These are phyloP conservation scores for Panus rudis DNA, from an alignment of 768 basidiomycete genomes.

Conservation along the genomic window DNA sequence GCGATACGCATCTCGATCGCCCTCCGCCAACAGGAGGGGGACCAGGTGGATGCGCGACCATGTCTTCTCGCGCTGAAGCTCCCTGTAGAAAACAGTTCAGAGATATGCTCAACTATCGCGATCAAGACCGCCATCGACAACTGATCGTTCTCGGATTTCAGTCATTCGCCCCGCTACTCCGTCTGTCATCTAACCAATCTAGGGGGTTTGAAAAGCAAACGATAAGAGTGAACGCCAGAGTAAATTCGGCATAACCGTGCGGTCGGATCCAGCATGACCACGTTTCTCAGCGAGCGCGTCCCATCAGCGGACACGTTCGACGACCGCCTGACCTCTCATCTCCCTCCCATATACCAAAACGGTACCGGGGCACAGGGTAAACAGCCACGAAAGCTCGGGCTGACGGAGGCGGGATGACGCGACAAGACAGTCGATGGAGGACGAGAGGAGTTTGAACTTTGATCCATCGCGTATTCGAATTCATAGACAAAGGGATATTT, in stretches of 20 bases:
- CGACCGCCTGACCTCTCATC: slow-evolving; percentile 48
- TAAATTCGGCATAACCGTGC: no score
- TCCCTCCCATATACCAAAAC: slow-evolving; percentile 7
- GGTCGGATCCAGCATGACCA: slow-evolving; percentile 61
- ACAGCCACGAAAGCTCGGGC: no score
- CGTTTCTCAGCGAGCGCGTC: slow-evolving; percentile 66
- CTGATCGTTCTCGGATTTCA: no score
- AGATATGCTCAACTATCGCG: no score
- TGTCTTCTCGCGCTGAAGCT: slow-evolving; percentile 85
- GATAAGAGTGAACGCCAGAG: slow-evolving; percentile 48
- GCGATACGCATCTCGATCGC: slow-evolving; percentile 84
- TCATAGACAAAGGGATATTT: no score
- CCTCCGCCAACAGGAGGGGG: slow-evolving; percentile 87
- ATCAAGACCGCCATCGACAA: no score
- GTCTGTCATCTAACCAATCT: slow-evolving; percentile 15
- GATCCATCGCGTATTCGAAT: no score
- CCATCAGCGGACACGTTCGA: slow-evolving; percentile 50
- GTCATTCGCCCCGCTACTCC: slow-evolving; percentile 35
- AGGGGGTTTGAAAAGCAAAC: slow-evolving; percentile 12
- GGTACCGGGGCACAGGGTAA: neutral
- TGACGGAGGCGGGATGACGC: no score
- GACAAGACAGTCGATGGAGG: no score
- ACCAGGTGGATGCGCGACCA: slow-evolving; percentile 96
- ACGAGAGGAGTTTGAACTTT: no score
- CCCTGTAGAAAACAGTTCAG: slow-evolving; percentile 53